Percentiles rank a stretch among this genome's conserved stretches.
Evolutionary conservation across 768 basidiomycete genomes (phyloP).

Genomic region (Tylopilus cervinicoccineus): DNA sequence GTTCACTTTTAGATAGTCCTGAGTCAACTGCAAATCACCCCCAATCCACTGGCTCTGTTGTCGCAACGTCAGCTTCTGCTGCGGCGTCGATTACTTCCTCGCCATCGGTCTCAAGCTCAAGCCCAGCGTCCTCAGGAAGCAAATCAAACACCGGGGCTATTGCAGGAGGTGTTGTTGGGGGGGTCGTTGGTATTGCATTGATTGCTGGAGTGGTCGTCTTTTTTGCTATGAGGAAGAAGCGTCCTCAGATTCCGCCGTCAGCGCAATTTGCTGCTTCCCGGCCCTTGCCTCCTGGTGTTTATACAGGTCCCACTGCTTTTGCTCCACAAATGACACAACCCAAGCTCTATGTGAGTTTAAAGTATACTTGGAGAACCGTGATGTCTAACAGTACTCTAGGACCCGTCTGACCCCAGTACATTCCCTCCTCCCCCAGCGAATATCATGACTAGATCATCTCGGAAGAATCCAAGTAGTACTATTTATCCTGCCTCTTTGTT

Average conservation of each 20-base stretch:
- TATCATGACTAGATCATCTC: constrained; percentile 3
- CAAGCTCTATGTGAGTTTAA: constrained; percentile 28
- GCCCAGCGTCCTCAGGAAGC: constrained; percentile 4
- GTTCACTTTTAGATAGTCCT: constrained; percentile 36
- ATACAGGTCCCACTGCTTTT: constrained; percentile 11
- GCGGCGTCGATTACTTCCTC: constrained; percentile 15
- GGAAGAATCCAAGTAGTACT: constrained; percentile 2
- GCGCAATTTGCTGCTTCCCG: constrained; percentile 4
- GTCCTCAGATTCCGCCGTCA: constrained; percentile 21
- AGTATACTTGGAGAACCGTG: background rate
- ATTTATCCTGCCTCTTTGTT: constrained; percentile 9
- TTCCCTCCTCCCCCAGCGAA: constrained; percentile 28
- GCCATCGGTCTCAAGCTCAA: constrained; percentile 7
- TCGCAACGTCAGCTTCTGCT: constrained; percentile 9
- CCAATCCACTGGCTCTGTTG: constrained; percentile 23
- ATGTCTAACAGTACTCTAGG: constrained; percentile 18
- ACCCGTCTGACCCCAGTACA: constrained; percentile 36
- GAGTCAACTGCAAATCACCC: constrained; percentile 40
- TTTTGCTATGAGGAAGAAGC: constrained; percentile 32
- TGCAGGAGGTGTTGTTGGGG: constrained; percentile 61
- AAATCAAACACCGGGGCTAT: constrained; percentile 49
- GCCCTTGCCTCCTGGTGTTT: constrained; percentile 1
- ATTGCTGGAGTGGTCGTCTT: constrained; percentile 39
- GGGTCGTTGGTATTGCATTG: constrained; percentile 48
- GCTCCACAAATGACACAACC: constrained; percentile 19